phyloP scores from a whole-genome alignment of 1,284 basidiomycete genomes.

The Peniophora sp. region DNA sequence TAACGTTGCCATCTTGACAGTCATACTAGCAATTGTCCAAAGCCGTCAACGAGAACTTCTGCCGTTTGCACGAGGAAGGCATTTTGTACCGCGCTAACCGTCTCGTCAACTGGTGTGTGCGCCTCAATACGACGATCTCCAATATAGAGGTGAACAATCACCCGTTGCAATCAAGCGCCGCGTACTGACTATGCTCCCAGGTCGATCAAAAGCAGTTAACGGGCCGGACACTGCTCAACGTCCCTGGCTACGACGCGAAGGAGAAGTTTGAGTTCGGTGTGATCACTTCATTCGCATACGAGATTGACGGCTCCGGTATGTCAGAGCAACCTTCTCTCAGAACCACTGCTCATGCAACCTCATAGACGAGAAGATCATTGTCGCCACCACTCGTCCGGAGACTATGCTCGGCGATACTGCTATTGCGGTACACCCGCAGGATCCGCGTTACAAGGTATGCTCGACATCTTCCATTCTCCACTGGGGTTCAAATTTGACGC shows the following conservation, averaged over 20 bases:
- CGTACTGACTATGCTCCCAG: conserved; percentile 24
- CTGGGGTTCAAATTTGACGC: background rate
- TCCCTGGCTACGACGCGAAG: conserved; percentile 91
- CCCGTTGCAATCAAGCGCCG: background rate
- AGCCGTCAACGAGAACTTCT: conserved; percentile 92
- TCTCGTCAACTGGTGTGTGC: conserved; percentile 98
- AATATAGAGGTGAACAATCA: conserved; percentile 72
- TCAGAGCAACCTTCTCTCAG: background rate
- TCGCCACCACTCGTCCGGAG: conserved; percentile 97
- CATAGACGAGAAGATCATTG: conserved; percentile 83
- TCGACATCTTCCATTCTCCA: background rate
- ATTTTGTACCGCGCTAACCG: conserved; percentile 95
- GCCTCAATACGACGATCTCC: conserved; percentile 92
- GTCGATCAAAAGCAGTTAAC: conserved; percentile 93
- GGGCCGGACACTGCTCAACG: conserved; percentile 82
- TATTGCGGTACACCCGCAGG: conserved; percentile 94
- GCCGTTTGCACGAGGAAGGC: conserved; percentile 87
- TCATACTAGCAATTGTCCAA: conserved; percentile 58
- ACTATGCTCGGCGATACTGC: conserved; percentile 99
- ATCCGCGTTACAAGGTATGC: conserved; percentile 72
- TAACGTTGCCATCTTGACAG: background rate
- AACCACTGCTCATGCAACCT: background rate
- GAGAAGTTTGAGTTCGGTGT: conserved; percentile 98
- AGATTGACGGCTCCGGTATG: conserved; percentile 74
- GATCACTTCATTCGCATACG: conserved; percentile 93